Evolutionary conservation across 805 yeast species (phyloP).

Genomic region (Peterozyma xylosa): DNA sequence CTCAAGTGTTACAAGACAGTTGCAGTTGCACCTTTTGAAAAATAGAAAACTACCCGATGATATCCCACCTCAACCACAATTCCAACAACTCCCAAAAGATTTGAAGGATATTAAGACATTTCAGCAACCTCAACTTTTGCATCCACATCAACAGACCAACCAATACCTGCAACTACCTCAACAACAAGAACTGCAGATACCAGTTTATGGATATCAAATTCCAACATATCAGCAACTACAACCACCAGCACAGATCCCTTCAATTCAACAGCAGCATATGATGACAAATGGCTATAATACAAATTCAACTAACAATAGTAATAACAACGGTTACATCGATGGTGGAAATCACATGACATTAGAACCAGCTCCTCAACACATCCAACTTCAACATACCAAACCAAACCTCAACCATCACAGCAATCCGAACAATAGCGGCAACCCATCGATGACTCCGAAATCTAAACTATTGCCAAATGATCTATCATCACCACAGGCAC

Average conservation of each 20-base stretch:
- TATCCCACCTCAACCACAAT: background rate
- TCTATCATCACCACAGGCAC: slow-evolving; percentile 7
- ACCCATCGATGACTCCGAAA: background rate
- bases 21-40: slow-evolving; percentile 65
- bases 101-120: too few species aligned
- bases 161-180: slow-evolving; percentile 2
- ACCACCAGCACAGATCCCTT: background rate
- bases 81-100: background rate
- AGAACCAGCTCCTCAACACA: background rate
- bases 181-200: slow-evolving; percentile 1
- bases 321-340: background rate
- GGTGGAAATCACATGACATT: background rate
- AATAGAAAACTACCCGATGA: slow-evolving; percentile 44
- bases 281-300: background rate
- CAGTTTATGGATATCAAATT: background rate
- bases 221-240: background rate
- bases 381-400: background rate
- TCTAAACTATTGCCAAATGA: slow-evolving; percentile 2
- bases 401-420: background rate
- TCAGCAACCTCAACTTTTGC: background rate
- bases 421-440: background rate
- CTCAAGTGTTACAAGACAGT: slow-evolving; percentile 70
- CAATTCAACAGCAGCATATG: background rate
- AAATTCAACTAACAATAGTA: background rate
- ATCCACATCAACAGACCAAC: background rate